Base-by-base conservation (phyloP, 106 monocot genomes). In the Dactylorhiza incarnata region DNA sequence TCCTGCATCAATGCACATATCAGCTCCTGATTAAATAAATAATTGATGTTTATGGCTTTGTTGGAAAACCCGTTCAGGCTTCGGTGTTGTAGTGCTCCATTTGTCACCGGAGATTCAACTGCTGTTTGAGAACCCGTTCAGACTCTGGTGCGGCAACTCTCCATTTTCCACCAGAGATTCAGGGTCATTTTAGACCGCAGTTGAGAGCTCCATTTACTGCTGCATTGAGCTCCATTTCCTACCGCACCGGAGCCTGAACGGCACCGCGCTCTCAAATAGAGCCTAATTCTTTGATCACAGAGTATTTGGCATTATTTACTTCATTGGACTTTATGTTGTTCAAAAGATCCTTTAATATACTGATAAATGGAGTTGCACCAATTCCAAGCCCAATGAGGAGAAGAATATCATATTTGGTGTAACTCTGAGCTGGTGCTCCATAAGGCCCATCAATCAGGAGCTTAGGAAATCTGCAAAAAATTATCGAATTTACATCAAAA, bases 281-380 rank as follows among this genome's bases (percentile, higher is more conserved):
- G 37, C 37, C 37, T 37, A 37, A 37, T 37, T 37, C 37, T 37
- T 37, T 53, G 16, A 71, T 9, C 68, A 71, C 52, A 12, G 56
- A 29, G 26, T 20, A 48, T 17, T 54, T 59, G 5, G 15, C 71
- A 20, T 10, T 49, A 29, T 46, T 89, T 78, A 82, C 71, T 77
- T 87, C 82, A 44, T 82, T 77, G 48, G 87, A 84, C 52, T 85
- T 89, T 67, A 87, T 86, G 72, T 91, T 91, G 81, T 94, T 86
- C 49, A 99, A 75, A 14, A 99, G 84, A 89, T 99, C 91, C 78
- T 89, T 87, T 49, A 94, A 55, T 83, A 97, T 97, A 84, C 97
- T 97, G 59, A 97, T 97, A 75, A 97, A 94, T 52, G 97, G 97
- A 72, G 97, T 97, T 55, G 94, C 97, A 20, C 97, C 93, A 59